Base-by-base conservation (phyloP, 2,329 filamentous ascomycete genomes). In the Sporothrix brasiliensis region DNA sequence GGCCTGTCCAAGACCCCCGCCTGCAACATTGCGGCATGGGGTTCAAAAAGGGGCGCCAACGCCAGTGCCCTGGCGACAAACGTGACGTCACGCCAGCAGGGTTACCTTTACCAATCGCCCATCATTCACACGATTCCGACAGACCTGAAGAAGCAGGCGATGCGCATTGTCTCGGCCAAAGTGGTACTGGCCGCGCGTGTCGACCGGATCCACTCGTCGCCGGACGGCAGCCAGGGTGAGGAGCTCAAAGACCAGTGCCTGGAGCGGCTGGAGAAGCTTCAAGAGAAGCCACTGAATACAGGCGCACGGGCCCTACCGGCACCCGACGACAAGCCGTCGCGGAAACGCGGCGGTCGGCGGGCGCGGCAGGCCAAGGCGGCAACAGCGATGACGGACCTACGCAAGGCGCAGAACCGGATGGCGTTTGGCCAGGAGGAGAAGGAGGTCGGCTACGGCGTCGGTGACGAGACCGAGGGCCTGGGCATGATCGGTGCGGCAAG, bases 301-400 rank as follows among this genome's bases (percentile, higher is more conserved):
- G 93, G 93, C 3, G 87, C 89, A 19, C 89, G 93, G 72, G 95
- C 95, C 0, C 86, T 98, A 0, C 94, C 94, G 0, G 92, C 92
- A 0, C 95, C 95, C 0, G 95, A 98, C 77, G 95, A 99, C 80
- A 99, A 98, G 79, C 95, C 93, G 1, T 89, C 92, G 0, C 87
- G 94, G 47, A 99, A 99, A 80, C 91, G 95, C 74, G 95, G 95
- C 79, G 95, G 95, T 67, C 86, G 94, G 69, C 86, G 93, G 74
- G 95, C 94, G 14, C 86, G 95, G 70, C 97, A 97, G 80, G 94
- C 94, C 72, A 99, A 99, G 85, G 95, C 97, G 80, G 94, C 94
- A 4, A 92, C 92, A 7, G 94, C 95, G 72, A 97, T 97, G 93
- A 99, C 95, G 0, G 95, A 99, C 69, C 84, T 99, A 41, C 90